Evolutionary conservation across 768 basidiomycete genomes (phyloP).

Genomic region (Termitomyces sp.): DNA sequence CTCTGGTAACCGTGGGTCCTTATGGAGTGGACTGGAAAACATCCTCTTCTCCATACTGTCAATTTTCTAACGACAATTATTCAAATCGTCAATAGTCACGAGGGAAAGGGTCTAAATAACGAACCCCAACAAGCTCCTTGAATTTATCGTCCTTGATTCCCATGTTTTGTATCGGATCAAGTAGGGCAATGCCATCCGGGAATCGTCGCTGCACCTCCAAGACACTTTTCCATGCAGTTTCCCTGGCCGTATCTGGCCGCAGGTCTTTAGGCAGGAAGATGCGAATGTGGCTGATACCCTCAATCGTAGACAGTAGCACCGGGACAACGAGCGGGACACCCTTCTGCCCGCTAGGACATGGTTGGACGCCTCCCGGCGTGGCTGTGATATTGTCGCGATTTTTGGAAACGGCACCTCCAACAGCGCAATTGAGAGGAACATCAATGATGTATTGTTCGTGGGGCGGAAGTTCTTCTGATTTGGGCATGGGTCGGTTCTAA

Average conservation of each 20-base stretch:
- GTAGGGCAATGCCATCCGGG: slow-evolving; percentile 79
- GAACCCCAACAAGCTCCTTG: slow-evolving; percentile 77
- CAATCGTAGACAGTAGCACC: slow-evolving; percentile 82
- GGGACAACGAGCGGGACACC: slow-evolving; percentile 87
- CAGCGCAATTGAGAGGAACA: slow-evolving; percentile 80
- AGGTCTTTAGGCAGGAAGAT: slow-evolving; percentile 90
- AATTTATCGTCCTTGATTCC: slow-evolving; percentile 95
- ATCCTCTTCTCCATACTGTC: too few species aligned
- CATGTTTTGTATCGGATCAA: slow-evolving; percentile 95
- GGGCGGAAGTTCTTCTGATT: slow-evolving; percentile 67
- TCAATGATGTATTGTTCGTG: slow-evolving; percentile 94
- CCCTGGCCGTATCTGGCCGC: slow-evolving; percentile 68
- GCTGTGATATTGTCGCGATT: slow-evolving; percentile 53
- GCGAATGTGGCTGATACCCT: slow-evolving; percentile 83
- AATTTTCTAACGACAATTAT: not conserved
- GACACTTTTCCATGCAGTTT: slow-evolving; percentile 88
- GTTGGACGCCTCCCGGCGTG: slow-evolving; percentile 70
- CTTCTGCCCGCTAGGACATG: slow-evolving; percentile 69
- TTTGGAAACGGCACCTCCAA: slow-evolving; percentile 59
- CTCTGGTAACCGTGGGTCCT: slow-evolving; percentile 73
- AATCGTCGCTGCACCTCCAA: slow-evolving; percentile 89
- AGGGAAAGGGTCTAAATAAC: slow-evolving; percentile 11
- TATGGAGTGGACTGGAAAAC: slow-evolving; percentile 30
- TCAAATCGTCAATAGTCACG: not conserved
- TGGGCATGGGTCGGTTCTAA: slow-evolving; percentile 66